Evolutionary conservation across 73 alveolate genomes (phyloP).

Genomic region (Paramecium biaurelia): DNA sequence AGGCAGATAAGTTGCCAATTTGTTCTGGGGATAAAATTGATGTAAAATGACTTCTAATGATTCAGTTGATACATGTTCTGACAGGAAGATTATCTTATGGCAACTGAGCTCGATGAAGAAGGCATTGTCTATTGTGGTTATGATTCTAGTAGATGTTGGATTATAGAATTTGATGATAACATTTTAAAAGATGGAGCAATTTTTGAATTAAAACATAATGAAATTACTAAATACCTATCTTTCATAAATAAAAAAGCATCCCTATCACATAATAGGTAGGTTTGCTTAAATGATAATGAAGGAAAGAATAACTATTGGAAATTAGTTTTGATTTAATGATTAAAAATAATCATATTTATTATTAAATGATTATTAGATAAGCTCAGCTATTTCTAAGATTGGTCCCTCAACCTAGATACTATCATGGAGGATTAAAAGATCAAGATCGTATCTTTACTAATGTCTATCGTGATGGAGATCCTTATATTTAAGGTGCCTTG

Average conservation of each 20-base stretch:
- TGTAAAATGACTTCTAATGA: background rate
- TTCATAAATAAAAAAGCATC: background rate
- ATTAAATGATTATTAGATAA: background rate
- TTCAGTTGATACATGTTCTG: background rate
- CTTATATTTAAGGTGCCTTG: slow-evolving; percentile 56
- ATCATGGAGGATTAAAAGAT: slow-evolving; percentile 63
- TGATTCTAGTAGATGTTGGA: background rate
- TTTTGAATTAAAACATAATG: background rate
- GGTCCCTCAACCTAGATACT: background rate
- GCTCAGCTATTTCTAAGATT: background rate
- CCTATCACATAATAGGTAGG: background rate
- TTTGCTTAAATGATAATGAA: background rate
- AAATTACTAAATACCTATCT: background rate
- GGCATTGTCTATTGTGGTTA: background rate
- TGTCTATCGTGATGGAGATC: slow-evolving; percentile 64
- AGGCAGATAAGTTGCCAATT: background rate
- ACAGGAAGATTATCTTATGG: background rate
- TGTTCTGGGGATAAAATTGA: background rate
- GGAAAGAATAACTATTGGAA: slow-evolving; percentile 11
- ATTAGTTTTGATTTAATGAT: background rate
- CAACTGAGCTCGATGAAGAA: background rate
- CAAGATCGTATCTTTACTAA: slow-evolving; percentile 64
- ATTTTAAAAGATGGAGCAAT: background rate
- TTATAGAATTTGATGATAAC: background rate
- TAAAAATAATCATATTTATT: background rate